Evolutionary conservation across 208 protist genomes (phyloP), one percentile per base, ranked within the genome.

Genomic region (Leptomonas seymouri): DNA sequence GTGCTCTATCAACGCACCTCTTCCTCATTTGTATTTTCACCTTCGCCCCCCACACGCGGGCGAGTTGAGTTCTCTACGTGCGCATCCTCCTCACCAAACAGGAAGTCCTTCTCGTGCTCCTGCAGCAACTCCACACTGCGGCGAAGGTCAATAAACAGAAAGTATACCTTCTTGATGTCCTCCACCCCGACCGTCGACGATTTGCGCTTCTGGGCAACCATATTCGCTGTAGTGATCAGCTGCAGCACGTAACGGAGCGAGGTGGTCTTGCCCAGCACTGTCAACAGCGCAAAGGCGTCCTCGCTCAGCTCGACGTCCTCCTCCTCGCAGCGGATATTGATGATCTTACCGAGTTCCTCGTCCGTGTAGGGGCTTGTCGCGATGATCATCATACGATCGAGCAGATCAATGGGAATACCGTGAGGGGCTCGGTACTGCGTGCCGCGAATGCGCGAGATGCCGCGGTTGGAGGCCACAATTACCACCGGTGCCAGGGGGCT

Each of bases 221-320:
- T 76, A 60, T 89, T 90, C 5, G 98, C 84, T 1, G 98, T 97
- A 0, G 98, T 99, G 74, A 99, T 99, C 42, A 99, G 89, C 83
- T 99, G 99, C 44, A 99, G 97, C 12, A 98, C 98, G 73, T 99
- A 99, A 23, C 99, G 94, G 42, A 99, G 87, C 1, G 98, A 99
- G 4, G 99, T 99, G 48, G 93, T 93, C 28, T 78, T 69, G 15
- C 89, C 99, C 16, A 99, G 97, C 76, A 94, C 91, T 41, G 98
- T 99, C 23, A 99, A 92, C 9, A 98, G 76, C 7, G 89, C 80
- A 28, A 98, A 56, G 11, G 99, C 99, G 41, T 99, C 96, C 5
- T 99, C 95, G 23, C 90, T 89, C 82, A 99, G 97, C 70, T 99
- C 94, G 1, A 99, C 98, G 68, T 99, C 98, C 75, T 99, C 99